Base-by-base conservation (phyloP, 2,329 filamentous ascomycete species). In the Fusarium goolgardi region DNA sequence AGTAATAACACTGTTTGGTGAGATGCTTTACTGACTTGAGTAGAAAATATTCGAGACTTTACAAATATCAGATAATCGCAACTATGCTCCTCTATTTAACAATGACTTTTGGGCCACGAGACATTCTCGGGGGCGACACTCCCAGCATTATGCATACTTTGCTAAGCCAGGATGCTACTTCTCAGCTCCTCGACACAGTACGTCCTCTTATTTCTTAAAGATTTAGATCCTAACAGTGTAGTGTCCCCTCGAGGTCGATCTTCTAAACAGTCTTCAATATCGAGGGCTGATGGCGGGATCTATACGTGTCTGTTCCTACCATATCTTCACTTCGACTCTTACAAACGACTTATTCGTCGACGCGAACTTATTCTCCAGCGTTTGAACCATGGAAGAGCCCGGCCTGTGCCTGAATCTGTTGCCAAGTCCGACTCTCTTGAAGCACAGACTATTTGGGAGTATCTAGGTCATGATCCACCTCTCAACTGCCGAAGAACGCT, bases 311-410 rank as follows among this genome's bases (percentile, higher is more conserved):
- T 87, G 1, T 87, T 85, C 58, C 75, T 88, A 1, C 86, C 86
- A 0, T 88, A 90, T 69, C 82, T 90, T 0, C 87, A 90, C 64
- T 90, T 88, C 72, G 88, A 90, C 68, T 88, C 86, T 0, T 90
- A 90, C 71, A 81, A 82, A 57, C 84, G 84, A 46, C 78, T 90
- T 3, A 79, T 89, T 12, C 81, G 82, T 37, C 83, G 88, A 2
- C 84, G 87, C 0, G 82, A 84, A 34, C 77, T 89, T 5, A 84
- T 90, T 29, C 75, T 81, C 18, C 78, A 83, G 20, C 81, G 88
- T 8, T 74, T 87, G 27, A 75, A 75, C 1, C 85, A 88, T 55
- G 86, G 86, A 4, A 79, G 87, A 31, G 81, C 85, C 0, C 80
- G 83, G 2, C 88, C 88, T 0, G 83, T 89, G 0, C 87, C 87